These are phyloP conservation scores for Globisporangium heterothallicum DNA, from an alignment of 352 stramenopile species.

Conservation along the genomic window DNA sequence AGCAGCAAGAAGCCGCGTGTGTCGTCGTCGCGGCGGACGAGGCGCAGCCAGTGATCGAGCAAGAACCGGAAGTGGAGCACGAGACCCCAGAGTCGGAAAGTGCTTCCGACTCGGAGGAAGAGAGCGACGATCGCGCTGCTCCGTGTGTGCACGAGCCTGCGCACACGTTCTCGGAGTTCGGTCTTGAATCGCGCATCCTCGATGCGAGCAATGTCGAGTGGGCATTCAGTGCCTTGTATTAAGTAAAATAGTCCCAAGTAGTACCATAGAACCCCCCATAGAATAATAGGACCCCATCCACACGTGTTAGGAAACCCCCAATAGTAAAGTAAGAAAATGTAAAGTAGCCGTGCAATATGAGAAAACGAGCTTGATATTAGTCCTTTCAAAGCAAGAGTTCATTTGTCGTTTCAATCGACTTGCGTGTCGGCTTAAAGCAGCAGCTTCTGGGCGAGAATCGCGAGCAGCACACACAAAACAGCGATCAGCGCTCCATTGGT, in stretches of 20 bases:
- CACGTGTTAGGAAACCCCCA: slow-evolving; percentile 13
- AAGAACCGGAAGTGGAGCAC: neutral
- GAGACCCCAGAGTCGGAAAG: neutral
- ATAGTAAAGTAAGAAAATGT: slow-evolving; percentile 26
- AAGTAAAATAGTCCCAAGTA: slow-evolving; percentile 11
- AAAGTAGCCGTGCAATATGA: slow-evolving; percentile 16
- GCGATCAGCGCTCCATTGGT: slow-evolving; percentile 25
- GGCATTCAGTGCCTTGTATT: slow-evolving; percentile 78
- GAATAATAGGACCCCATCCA: slow-evolving; percentile 16
- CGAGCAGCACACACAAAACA: slow-evolving; percentile 24
- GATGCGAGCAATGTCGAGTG: slow-evolving; percentile 61
- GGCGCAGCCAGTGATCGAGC: slow-evolving; percentile 4
- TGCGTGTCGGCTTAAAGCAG: slow-evolving; percentile 4
- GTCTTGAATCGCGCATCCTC: slow-evolving; percentile 54
- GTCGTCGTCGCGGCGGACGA: no score
- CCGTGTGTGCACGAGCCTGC: slow-evolving; percentile 3
- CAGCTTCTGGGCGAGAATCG: slow-evolving; percentile 18
- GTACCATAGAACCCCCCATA: slow-evolving; percentile 10
- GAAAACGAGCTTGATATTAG: slow-evolving; percentile 14
- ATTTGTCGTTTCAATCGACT: no score
- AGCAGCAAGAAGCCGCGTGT: slow-evolving; percentile 31
- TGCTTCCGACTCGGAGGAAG: slow-evolving; percentile 10
- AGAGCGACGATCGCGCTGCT: slow-evolving; percentile 10
- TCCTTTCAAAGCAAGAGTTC: no score
- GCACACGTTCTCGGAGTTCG: slow-evolving; percentile 76